Evolutionary conservation across 2,329 filamentous ascomycete species (phyloP).

Genomic region (Fusarium albidum): DNA sequence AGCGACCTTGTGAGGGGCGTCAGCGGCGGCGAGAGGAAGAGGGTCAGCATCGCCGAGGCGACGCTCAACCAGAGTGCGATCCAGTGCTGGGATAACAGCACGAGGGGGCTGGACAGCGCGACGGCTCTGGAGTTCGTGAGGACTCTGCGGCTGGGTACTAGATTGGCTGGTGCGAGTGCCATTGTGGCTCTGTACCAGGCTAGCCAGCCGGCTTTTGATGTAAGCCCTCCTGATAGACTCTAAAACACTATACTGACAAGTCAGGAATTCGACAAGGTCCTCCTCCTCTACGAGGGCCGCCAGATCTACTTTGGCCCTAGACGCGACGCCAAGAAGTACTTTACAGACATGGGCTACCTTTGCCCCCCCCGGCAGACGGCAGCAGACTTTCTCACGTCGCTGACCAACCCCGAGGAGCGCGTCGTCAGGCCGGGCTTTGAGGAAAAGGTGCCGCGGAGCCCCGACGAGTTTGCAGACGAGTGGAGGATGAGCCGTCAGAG

Average conservation of each 20-base stretch:
- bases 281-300: conserved; percentile 72
- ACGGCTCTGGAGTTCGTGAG: conserved; percentile 41
- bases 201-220: conserved; percentile 64
- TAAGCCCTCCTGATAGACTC: conserved; percentile 20
- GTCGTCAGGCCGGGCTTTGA: conserved; percentile 44
- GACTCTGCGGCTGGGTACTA: conserved; percentile 39
- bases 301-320: conserved; percentile 73
- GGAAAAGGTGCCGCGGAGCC: conserved; percentile 44
- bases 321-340: conserved; percentile 68
- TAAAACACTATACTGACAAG: too few relatives aligned
- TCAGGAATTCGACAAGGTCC: conserved; percentile 71
- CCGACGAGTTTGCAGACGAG: conserved; percentile 47
- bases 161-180: conserved; percentile 37
- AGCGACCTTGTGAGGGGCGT: conserved; percentile 72
- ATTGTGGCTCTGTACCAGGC: conserved; percentile 66
- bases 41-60: conserved; percentile 80
- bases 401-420: conserved; percentile 52
- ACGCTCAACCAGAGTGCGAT: conserved; percentile 37
- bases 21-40: conserved; percentile 75
- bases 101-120: conserved; percentile 40
- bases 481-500: conserved; percentile 43
- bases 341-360: conserved; percentile 42
- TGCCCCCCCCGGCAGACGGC: background rate
- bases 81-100: conserved; percentile 46
- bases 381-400: conserved; percentile 46